A percentile compares a stretch with the other conserved stretches of the same genome.
Conservation (phyloP, 1,284 basidiomycete genomes). For the Ustilago hordei region DNA sequence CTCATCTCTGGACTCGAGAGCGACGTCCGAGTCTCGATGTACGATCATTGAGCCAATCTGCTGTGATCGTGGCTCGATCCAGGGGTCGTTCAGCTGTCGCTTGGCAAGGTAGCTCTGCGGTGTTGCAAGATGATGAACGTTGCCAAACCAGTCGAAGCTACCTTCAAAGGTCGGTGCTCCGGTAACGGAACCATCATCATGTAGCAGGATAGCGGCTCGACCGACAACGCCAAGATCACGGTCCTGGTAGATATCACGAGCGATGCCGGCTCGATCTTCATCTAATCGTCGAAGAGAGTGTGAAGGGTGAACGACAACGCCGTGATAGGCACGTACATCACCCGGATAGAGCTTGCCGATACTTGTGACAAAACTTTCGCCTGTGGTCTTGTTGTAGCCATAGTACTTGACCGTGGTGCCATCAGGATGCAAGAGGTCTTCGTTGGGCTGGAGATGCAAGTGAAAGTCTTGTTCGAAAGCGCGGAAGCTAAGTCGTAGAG, state of each 20-base stretch:
- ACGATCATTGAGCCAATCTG: conserved; percentile 42
- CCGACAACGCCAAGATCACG: conserved; percentile 54
- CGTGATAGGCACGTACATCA: conserved; percentile 63
- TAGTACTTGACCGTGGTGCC: conserved; percentile 54
- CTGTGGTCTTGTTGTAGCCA: conserved; percentile 38
- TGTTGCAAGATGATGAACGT: conserved; percentile 55
- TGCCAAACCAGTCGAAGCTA: conserved; percentile 60
- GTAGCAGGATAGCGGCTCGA: conserved; percentile 57
- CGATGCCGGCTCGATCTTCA: conserved; percentile 54
- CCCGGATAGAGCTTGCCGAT: conserved; percentile 43
- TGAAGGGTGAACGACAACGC: conserved; percentile 56
- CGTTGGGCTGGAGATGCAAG: conserved; percentile 59
- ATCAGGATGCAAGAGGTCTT: conserved; percentile 58
- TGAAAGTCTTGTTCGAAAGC: conserved; percentile 60
- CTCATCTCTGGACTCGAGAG: conserved; percentile 26
- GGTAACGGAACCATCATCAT: conserved; percentile 54
- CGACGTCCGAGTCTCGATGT: conserved; percentile 59
- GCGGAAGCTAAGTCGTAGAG: conserved; percentile 56
- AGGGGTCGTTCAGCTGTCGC: conserved; percentile 39
- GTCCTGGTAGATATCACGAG: conserved; percentile 47
- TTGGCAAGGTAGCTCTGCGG: conserved; percentile 43
- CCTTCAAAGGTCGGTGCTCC: conserved; percentile 56
- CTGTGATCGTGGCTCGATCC: conserved; percentile 32
- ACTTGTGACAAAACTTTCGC: conserved; percentile 27
- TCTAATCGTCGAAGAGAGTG: conserved; percentile 44